phyloP scores from a whole-genome alignment of 768 basidiomycete genomes.

The Cyathus striatus region DNA sequence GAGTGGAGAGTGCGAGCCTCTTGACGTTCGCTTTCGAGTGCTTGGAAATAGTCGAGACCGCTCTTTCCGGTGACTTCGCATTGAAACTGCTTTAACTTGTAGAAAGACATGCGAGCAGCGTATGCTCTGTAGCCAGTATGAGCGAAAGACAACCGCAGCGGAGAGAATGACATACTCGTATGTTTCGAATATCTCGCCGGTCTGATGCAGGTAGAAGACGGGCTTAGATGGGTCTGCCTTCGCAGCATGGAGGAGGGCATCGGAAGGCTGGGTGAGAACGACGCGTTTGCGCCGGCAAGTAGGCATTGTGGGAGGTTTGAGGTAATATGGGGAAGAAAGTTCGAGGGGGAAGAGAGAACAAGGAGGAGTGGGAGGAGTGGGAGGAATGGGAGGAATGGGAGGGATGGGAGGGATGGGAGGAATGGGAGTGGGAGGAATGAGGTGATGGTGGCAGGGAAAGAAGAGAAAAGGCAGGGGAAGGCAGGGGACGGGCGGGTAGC shows the following conservation, averaged over 20 bases:
- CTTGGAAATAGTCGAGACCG: constrained; percentile 90
- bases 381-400: constrained; percentile 15
- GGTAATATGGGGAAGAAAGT: constrained; percentile 29
- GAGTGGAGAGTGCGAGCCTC: constrained; percentile 88
- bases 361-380: constrained; percentile 10
- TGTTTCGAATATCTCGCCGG: constrained; percentile 95
- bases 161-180: constrained; percentile 72
- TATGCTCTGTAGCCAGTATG: constrained; percentile 51
- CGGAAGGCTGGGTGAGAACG: constrained; percentile 78
- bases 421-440: constrained; percentile 37
- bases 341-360: constrained; percentile 20
- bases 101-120: constrained; percentile 90
- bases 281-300: constrained; percentile 89
- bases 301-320: constrained; percentile 49
- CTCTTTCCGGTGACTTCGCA: constrained; percentile 97
- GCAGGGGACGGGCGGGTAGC: constrained; percentile 14
- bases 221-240: constrained; percentile 62
- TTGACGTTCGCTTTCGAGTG: constrained; percentile 84
- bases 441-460: constrained; percentile 54
- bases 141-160: constrained; percentile 15
- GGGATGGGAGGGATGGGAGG: constrained; percentile 30
- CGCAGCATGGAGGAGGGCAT: constrained; percentile 59
- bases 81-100: constrained; percentile 90
- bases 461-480: constrained; percentile 27
- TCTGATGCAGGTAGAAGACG: constrained; percentile 90